Evolutionary conservation across 1,284 basidiomycete genomes (phyloP), one percentile per base, ranked within the genome.

Genomic region (Ustanciosporium gigantosporum): DNA sequence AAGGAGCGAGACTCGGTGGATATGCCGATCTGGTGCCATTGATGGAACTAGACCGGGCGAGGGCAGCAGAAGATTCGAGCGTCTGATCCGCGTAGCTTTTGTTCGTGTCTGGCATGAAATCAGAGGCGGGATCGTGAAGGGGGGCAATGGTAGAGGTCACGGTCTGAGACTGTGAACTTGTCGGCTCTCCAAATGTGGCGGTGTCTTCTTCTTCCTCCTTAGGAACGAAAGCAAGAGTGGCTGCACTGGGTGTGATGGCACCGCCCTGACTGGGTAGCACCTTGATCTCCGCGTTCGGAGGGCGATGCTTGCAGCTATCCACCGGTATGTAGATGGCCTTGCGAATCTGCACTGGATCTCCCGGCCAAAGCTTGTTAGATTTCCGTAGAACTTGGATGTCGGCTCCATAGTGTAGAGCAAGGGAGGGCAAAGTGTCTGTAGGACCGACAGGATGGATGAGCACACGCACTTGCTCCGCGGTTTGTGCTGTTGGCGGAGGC

Each of bases 311-410:
- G 61, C 73, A 75, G 44, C 50, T 60, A 35, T 70, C 61, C 19
- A 77, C 44, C 22, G 74, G 74, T 21, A 77, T 58, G 65, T 70
- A 75, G 34, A 77, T 50, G 36, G 53, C 41, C 41, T 67, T 66
- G 32, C 73, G 65, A 44, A 71, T 73, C 46, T 74, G 74, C 2
- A 68, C 66, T 6, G 61, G 61, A 44, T 77, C 74, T 25, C 73
- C 71, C 4, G 71, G 71, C 74, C 74, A 77, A 9, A 77, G 58
- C 17, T 67, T 61, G 47, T 77, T 77, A 19, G 68, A 66, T 22
- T 68, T 66, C 23, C 73, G 65, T 13, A 77, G 46, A 14, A 61
- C 48, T 22, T 61, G 51, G 9, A 64, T 69, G 35, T 77, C 73
- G n/a, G 70, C 61, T 7, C 72, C 72, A 37, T 77, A 77, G n/a